A percentile compares a stretch with the other conserved stretches of the same genome.
Evolutionary conservation across 139 green algal genomes (phyloP).

Genomic region (Trebouxia sp.): DNA sequence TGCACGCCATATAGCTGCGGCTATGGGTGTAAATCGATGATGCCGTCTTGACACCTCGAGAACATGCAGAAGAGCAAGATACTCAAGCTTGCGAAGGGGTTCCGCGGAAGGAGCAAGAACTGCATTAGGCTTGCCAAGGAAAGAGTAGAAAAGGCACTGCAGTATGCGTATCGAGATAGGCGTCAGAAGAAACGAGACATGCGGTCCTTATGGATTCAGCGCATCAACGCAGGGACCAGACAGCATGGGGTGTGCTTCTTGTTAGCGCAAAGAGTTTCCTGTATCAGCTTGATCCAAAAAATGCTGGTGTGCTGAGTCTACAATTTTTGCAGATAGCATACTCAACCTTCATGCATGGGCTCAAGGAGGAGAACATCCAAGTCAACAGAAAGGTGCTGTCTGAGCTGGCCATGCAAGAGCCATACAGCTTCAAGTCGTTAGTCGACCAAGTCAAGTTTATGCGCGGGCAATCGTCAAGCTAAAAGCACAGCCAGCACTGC

Average conservation of each 20-base stretch:
- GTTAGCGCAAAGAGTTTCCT: too few species aligned
- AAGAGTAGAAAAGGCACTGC: slow-evolving; percentile 90
- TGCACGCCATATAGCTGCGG: too few species aligned
- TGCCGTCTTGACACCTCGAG: not conserved
- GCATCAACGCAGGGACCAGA: slow-evolving; percentile 85
- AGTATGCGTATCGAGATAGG: slow-evolving; percentile 87
- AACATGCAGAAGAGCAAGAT: slow-evolving; percentile 76
- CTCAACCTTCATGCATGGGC: slow-evolving; percentile 80
- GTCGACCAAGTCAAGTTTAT: slow-evolving; percentile 89
- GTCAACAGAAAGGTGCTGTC: slow-evolving; percentile 95
- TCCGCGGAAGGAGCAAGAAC: slow-evolving; percentile 85
- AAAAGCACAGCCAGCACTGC: too few species aligned
- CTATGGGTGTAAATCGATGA: not conserved
- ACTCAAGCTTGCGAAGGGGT: slow-evolving; percentile 71
- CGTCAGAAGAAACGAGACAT: slow-evolving; percentile 91
- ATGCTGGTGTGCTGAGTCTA: too few species aligned
- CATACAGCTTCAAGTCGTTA: slow-evolving; percentile 91
- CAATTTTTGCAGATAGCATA: slow-evolving; percentile 83
- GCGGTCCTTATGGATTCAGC: slow-evolving; percentile 88
- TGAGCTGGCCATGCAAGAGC: slow-evolving; percentile 91
- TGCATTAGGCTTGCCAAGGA: slow-evolving; percentile 84
- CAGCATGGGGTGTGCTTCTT: slow-evolving; percentile 91
- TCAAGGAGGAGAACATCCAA: slow-evolving; percentile 85
- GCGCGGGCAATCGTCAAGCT: too few species aligned
- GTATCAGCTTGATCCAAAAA: too few species aligned